Evolutionary conservation across 176 grass and related monocot genomes (phyloP).

Genomic region (Ensete glaucum): DNA sequence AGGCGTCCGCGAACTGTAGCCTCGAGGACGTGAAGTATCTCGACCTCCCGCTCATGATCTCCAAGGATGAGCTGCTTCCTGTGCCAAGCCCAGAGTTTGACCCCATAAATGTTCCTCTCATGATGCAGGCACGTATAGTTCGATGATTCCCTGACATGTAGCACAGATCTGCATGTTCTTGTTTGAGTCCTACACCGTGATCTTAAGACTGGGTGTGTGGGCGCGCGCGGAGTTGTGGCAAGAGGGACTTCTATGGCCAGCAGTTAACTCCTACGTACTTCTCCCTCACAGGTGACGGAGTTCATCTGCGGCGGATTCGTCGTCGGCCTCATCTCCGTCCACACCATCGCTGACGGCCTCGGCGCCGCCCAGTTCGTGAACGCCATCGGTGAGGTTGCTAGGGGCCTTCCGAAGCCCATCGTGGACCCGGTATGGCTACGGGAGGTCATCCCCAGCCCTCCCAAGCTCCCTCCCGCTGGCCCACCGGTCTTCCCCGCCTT

Average conservation of each 20-base stretch:
- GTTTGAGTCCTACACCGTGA: not conserved
- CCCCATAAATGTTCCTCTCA: constrained; percentile 22
- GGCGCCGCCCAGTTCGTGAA: constrained; percentile 81
- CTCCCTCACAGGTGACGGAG: constrained; percentile 56
- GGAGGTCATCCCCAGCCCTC: constrained; percentile 57
- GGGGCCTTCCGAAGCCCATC: constrained; percentile 16
- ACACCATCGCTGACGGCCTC: constrained; percentile 72
- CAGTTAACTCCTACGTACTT: not conserved
- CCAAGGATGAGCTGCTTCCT: constrained; percentile 26
- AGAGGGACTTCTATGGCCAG: not conserved
- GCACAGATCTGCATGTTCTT: not conserved
- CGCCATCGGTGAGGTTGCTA: constrained; percentile 58
- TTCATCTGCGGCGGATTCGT: constrained; percentile 74
- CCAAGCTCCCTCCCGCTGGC: constrained; percentile 33
- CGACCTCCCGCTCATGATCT: constrained; percentile 21
- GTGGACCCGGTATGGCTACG: constrained; percentile 55
- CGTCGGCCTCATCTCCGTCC: constrained; percentile 67
- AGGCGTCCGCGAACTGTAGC: constrained; percentile 16
- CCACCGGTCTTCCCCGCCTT: constrained; percentile 29
- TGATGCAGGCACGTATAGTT: constrained; percentile 20
- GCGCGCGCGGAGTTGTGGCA: no score
- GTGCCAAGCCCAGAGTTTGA: constrained; percentile 12
- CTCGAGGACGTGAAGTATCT: constrained; percentile 22
- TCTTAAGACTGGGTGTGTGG: not conserved
- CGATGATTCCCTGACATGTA: not conserved